phyloP scores from a whole-genome alignment of 208 protist genomes.

The Leishmania guyanensis region DNA sequence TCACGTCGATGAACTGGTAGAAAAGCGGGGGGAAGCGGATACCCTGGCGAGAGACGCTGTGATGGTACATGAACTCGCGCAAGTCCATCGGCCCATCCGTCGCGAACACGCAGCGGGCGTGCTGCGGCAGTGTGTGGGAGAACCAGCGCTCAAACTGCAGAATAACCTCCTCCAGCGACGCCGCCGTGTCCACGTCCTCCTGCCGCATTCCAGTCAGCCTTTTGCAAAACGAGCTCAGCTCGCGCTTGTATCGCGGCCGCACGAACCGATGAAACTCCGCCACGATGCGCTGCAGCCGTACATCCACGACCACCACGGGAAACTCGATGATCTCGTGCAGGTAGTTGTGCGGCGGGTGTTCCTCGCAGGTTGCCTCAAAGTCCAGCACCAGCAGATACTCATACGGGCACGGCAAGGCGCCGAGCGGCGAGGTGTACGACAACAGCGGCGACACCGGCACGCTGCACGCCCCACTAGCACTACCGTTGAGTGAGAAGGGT shows the following conservation, averaged over 20 bases:
- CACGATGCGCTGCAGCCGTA: conserved; percentile 56
- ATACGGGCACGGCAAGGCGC: conserved; percentile 60
- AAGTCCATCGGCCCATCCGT: conserved; percentile 87
- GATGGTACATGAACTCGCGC: conserved; percentile 83
- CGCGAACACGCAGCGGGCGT: conserved; percentile 65
- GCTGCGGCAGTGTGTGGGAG: conserved; percentile 57
- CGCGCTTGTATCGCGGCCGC: conserved; percentile 74
- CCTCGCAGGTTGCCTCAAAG: conserved; percentile 93
- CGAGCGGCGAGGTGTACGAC: conserved; percentile 34
- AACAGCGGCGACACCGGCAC: conserved; percentile 55
- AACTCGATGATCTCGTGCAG: conserved; percentile 97
- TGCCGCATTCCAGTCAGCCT: conserved; percentile 94
- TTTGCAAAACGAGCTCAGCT: conserved; percentile 90
- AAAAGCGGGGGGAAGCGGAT: conserved; percentile 84
- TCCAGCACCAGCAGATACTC: conserved; percentile 93
- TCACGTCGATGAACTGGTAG: conserved; percentile 89
- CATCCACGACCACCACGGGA: conserved; percentile 91
- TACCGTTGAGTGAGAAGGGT: conserved; percentile 21
- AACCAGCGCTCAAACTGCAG: conserved; percentile 84
- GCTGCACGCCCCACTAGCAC: conserved; percentile 28
- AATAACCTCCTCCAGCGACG: conserved; percentile 76
- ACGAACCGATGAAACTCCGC: conserved; percentile 92
- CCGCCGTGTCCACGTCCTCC: conserved; percentile 80
- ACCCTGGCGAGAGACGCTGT: conserved; percentile 73
- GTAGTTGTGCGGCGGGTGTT: conserved; percentile 64